Conservation (phyloP, 495 filamentous ascomycete genomes). For the Neurospora tetraspora region DNA sequence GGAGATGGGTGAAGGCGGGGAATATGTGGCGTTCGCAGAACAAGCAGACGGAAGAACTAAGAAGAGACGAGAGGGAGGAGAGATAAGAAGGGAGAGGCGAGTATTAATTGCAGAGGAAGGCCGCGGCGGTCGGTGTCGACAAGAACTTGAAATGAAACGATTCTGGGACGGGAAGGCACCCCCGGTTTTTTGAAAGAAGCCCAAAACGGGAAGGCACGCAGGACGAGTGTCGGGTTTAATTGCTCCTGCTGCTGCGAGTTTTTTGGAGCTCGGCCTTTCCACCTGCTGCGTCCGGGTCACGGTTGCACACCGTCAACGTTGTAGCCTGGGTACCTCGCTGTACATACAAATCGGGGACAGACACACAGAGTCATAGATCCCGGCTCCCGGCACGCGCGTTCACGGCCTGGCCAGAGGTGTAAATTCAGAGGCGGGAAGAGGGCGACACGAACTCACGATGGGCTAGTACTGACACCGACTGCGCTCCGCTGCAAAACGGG, state of each 20-base stretch:
- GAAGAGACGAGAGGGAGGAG: constrained; percentile 2
- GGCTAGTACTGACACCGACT: neutral
- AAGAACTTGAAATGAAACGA: neutral
- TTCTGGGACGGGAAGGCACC: neutral
- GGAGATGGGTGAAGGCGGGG: neutral
- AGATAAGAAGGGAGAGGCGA: constrained; percentile 1
- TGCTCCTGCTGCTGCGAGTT: constrained; percentile 10
- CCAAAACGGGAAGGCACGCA: constrained; percentile 15
- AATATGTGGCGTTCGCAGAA: neutral
- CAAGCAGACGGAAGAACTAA: neutral
- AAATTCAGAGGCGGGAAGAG: constrained; percentile 15
- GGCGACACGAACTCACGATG: constrained; percentile 10
- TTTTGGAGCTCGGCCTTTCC: constrained; percentile 9
- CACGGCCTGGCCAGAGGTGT: neutral
- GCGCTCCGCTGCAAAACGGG: neutral
- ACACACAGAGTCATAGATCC: neutral
- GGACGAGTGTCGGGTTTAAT: constrained; percentile 12
- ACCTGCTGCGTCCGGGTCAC: neutral
- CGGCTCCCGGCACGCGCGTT: neutral
- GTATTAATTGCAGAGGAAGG: neutral
- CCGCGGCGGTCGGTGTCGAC: neutral
- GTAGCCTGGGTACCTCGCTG: neutral
- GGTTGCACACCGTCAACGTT: constrained; percentile 4
- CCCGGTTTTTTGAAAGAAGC: constrained; percentile 1
- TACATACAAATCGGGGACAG: neutral